phyloP scores from a whole-genome alignment of 2,329 filamentous ascomycete species.

The Sporothrix brasiliensis region DNA sequence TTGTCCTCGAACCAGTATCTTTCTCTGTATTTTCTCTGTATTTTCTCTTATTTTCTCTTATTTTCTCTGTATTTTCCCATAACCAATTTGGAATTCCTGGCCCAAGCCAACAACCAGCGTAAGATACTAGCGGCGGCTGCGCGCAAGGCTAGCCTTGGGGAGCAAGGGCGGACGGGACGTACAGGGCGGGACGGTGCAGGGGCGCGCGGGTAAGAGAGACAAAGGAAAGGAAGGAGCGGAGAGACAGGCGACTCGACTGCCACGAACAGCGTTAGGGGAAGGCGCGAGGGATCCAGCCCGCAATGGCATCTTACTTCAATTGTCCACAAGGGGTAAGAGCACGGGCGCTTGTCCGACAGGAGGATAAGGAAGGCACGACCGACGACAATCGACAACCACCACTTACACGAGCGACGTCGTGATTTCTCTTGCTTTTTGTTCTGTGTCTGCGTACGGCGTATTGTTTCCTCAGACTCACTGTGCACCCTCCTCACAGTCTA shows the following conservation, averaged over 20 bases:
- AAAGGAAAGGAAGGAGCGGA: not conserved
- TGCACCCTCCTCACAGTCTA: not conserved
- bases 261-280: not conserved
- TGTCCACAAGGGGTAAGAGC: slow-evolving; percentile 5
- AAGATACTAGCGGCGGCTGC: slow-evolving; percentile 15
- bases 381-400: not conserved
- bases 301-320: not conserved
- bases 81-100: slow-evolving; percentile 15
- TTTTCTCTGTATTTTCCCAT: not conserved
- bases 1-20: too few species aligned
- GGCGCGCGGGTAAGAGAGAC: not conserved
- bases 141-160: slow-evolving; percentile 26
- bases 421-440: not conserved
- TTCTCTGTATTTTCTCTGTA: not conserved
- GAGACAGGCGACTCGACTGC: not conserved
- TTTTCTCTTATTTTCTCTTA: not conserved
- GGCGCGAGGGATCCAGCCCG: slow-evolving; percentile 11
- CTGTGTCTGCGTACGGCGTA: not conserved
- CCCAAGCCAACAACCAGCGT: not conserved
- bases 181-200: slow-evolving; percentile 19
- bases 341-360: slow-evolving; percentile 14
- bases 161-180: slow-evolving; percentile 18
- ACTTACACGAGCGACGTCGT: not conserved
- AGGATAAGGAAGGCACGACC: not conserved
- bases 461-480: not conserved